These are phyloP conservation scores for Wickerhamiella australiensis DNA, from an alignment of 805 yeast genomes.

Conservation along the genomic window DNA sequence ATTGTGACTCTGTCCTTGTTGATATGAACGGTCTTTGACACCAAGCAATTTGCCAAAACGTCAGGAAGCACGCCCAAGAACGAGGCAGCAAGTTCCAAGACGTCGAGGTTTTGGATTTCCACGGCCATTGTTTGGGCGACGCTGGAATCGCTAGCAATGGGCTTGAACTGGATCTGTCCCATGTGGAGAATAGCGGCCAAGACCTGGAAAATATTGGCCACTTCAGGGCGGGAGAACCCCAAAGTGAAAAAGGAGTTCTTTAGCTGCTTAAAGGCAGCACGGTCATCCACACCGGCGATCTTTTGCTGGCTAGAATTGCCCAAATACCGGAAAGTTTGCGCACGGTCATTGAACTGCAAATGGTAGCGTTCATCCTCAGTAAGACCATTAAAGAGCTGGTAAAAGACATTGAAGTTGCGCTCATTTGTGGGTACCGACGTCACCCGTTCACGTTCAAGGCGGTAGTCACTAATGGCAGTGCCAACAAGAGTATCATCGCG, in stretches of 20 bases:
- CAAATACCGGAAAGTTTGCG: constrained; percentile 34
- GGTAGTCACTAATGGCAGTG: constrained; percentile 42
- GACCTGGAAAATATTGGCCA: constrained; percentile 39
- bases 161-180: constrained; percentile 32
- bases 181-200: constrained; percentile 34
- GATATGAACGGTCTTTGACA: constrained; percentile 31
- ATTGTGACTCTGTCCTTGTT: constrained; percentile 32
- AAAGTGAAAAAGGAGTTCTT: constrained; percentile 38
- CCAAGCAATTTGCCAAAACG: constrained; percentile 28
- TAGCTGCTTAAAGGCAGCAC: constrained; percentile 36
- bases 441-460: constrained; percentile 44
- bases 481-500: constrained; percentile 37
- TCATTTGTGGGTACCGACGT: constrained; percentile 40
- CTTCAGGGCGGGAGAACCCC: constrained; percentile 38
- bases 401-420: constrained; percentile 48
- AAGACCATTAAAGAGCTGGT: constrained; percentile 42
- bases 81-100: constrained; percentile 27
- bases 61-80: constrained; percentile 33
- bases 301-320: constrained; percentile 33
- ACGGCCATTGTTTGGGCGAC: constrained; percentile 29
- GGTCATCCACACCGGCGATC: constrained; percentile 37
- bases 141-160: constrained; percentile 26
- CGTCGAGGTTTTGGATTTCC: constrained; percentile 28
- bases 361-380: constrained; percentile 32
- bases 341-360: constrained; percentile 32